These are phyloP conservation scores for Picochlorum sp. DNA, from an alignment of 139 green algal genomes.

Conservation along the genomic window DNA sequence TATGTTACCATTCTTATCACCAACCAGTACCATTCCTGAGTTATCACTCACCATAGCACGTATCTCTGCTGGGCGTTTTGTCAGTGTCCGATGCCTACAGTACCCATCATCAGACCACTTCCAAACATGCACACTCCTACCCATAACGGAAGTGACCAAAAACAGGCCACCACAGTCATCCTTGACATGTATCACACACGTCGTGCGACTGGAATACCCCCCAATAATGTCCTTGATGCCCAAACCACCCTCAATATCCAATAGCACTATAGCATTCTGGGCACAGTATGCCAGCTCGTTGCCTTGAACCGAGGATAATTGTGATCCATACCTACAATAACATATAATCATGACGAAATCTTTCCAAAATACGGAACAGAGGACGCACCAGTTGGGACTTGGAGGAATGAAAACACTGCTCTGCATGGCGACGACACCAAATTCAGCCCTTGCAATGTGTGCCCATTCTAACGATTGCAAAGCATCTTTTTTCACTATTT, in stretches of 20 bases:
- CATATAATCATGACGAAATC: not conserved
- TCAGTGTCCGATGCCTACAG: constrained; percentile 6
- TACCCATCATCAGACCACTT: not conserved
- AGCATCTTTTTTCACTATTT: no score
- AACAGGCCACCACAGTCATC: not conserved
- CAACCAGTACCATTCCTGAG: constrained; percentile 4
- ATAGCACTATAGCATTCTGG: constrained; percentile 19
- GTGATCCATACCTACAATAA: constrained; percentile 20
- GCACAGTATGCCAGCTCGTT: constrained; percentile 14
- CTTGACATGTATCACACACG: not conserved
- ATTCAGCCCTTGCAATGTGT: no score
- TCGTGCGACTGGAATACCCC: constrained; percentile 9
- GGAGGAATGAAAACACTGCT: no score
- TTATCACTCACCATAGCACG: constrained; percentile 5
- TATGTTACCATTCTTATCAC: constrained; percentile 3
- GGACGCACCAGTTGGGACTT: no score
- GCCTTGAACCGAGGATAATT: constrained; percentile 10
- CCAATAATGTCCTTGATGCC: constrained; percentile 16
- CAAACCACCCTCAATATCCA: not conserved
- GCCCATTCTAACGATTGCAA: no score
- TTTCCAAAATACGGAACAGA: no score
- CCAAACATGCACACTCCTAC: not conserved
- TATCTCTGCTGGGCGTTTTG: constrained; percentile 26
- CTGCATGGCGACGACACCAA: no score
- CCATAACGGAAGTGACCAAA: not conserved